phyloP scores from a whole-genome alignment of 2,329 filamentous ascomycete genomes.

The Alternaria longipes region DNA sequence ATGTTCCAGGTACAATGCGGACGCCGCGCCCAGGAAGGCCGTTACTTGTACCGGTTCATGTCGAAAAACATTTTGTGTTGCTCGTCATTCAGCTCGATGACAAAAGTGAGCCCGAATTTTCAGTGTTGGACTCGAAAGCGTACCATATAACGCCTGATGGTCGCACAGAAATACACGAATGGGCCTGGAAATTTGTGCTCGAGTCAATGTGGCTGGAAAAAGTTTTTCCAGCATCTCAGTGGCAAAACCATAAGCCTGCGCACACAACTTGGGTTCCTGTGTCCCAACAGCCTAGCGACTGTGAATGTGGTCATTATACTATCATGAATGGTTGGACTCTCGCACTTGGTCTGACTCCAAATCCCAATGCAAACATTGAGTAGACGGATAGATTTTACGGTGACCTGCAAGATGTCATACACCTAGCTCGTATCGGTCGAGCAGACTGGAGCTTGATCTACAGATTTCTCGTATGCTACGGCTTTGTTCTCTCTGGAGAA shows the following conservation, averaged over 20 bases:
- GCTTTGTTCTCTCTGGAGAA: constrained; percentile 4
- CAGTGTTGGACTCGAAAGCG: not conserved
- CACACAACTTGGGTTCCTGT: constrained; percentile 10
- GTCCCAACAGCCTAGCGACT: constrained; percentile 10
- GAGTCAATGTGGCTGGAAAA: not conserved
- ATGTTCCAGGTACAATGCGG: too few relatives aligned
- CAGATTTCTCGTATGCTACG: constrained; percentile 23
- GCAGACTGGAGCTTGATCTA: constrained; percentile 26
- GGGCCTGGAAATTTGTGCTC: not conserved
- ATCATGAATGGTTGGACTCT: constrained; percentile 34
- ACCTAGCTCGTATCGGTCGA: constrained; percentile 18
- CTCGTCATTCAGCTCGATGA: not conserved
- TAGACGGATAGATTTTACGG: constrained; percentile 17
- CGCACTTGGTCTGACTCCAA: constrained; percentile 28
- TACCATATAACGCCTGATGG: not conserved
- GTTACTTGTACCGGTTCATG: not conserved
- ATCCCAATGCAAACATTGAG: not conserved
- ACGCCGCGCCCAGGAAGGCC: not conserved
- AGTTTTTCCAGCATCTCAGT: not conserved
- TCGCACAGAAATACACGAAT: not conserved
- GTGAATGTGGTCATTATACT: constrained; percentile 25
- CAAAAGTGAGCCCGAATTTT: not conserved
- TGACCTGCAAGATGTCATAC: constrained; percentile 12
- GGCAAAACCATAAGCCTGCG: not conserved
- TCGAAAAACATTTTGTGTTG: not conserved